Conservation (phyloP, 2,329 filamentous ascomycete species). For the Trichophyton mentagrophytes region DNA sequence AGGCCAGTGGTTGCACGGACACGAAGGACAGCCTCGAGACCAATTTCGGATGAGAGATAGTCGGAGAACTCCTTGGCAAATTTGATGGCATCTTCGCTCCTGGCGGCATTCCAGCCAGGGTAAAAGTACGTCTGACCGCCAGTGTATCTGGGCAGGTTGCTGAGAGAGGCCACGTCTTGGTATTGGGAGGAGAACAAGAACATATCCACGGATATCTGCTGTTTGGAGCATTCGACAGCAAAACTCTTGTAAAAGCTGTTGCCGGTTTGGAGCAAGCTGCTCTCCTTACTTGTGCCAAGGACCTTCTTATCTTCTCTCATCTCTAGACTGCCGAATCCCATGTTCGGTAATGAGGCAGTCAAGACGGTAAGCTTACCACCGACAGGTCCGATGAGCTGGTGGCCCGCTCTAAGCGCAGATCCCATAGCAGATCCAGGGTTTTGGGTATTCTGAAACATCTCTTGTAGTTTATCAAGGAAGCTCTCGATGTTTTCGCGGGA, state of each 20-base stretch:
- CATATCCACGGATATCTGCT: conserved; percentile 97
- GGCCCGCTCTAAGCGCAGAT: conserved; percentile 77
- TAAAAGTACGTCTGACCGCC: conserved; percentile 98
- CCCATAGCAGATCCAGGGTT: conserved; percentile 88
- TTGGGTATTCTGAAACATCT: conserved; percentile 94
- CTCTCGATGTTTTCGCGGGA: conserved; percentile 81
- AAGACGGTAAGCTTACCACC: conserved; percentile 92
- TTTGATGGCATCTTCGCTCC: conserved; percentile 91
- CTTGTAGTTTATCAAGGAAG: conserved; percentile 79
- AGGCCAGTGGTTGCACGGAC: conserved; percentile 90
- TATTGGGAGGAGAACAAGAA: conserved; percentile 93
- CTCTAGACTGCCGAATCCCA: conserved; percentile 79
- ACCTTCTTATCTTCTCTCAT: conserved; percentile 95
- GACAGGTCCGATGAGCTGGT: conserved; percentile 88
- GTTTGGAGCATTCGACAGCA: conserved; percentile 96
- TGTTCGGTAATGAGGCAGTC: conserved; percentile 76
- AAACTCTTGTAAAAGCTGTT: conserved; percentile 99
- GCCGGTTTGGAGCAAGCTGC: conserved; percentile 69
- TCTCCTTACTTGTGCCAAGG: conserved; percentile 87
- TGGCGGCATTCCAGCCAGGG: conserved; percentile 89
- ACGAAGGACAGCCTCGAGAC: conserved; percentile 85
- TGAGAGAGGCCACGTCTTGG: conserved; percentile 91
- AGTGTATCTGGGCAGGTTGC: conserved; percentile 89
- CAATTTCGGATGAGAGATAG: conserved; percentile 92
- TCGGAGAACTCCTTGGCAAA: conserved; percentile 95